Conservation (phyloP, 2,329 filamentous ascomycete species). For the Bipolaris gigantea region DNA sequence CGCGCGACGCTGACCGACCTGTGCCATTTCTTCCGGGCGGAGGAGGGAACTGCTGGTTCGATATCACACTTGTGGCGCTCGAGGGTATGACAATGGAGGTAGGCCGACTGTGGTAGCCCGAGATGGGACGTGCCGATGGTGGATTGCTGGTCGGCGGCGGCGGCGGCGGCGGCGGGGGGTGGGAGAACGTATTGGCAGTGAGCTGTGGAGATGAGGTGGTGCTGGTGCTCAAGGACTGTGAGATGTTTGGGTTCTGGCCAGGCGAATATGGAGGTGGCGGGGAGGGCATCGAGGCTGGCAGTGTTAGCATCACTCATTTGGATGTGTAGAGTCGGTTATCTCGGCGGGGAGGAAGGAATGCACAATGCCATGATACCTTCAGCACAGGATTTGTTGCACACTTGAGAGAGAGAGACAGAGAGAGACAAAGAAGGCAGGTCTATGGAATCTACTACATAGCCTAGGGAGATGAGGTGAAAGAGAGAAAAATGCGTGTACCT, state of each 20-base stretch:
- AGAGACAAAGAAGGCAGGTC: not conserved
- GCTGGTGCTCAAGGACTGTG: slow-evolving; percentile 33
- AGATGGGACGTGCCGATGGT: slow-evolving; percentile 34
- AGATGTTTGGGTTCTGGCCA: slow-evolving; percentile 44
- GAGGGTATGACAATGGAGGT: slow-evolving; percentile 38
- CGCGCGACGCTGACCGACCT: slow-evolving; percentile 45
- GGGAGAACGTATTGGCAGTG: slow-evolving; percentile 42
- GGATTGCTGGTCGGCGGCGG: slow-evolving; percentile 33
- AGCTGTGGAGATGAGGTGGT: slow-evolving; percentile 42
- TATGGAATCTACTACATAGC: slow-evolving; percentile 2
- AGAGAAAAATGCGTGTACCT: slow-evolving; percentile 41
- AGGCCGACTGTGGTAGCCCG: slow-evolving; percentile 36
- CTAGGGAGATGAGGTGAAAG: slow-evolving; percentile 1
- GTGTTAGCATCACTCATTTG: slow-evolving; percentile 20
- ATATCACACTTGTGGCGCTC: slow-evolving; percentile 40
- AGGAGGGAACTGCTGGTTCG: slow-evolving; percentile 45
- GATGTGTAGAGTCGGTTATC: not conserved
- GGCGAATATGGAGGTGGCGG: slow-evolving; percentile 55
- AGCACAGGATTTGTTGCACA: not conserved
- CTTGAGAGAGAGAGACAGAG: not conserved
- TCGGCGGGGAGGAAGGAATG: slow-evolving; percentile 3
- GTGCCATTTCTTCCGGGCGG: slow-evolving; percentile 41
- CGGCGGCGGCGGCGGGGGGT: slow-evolving; percentile 37
- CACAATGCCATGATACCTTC: not conserved
- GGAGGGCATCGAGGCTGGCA: slow-evolving; percentile 52